A percentile compares a stretch with the other conserved stretches of the same genome.
Conservation (phyloP, 2,329 filamentous ascomycete species). For the Fusarium sp. region DNA sequence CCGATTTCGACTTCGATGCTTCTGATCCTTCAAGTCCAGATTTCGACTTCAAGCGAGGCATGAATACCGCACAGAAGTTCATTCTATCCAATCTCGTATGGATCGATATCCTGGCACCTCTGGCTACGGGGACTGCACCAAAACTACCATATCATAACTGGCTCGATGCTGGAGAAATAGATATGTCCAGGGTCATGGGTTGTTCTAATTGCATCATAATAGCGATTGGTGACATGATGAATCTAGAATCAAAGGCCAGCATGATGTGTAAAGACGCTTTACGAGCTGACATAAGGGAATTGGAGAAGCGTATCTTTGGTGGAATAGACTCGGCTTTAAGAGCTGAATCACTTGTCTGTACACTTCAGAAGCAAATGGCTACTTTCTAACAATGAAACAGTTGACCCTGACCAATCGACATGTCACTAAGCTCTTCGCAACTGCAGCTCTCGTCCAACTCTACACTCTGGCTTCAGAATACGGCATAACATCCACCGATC, state of each 20-base stretch:
- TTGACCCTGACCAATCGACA: too few relatives aligned
- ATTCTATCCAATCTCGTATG: slow-evolving; percentile 36
- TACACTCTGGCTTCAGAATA: slow-evolving; percentile 5
- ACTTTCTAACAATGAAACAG: too few relatives aligned
- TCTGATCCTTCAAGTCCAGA: slow-evolving; percentile 9
- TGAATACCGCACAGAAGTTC: slow-evolving; percentile 38
- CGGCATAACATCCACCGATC: neutral
- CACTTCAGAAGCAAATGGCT: neutral
- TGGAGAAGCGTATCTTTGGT: neutral
- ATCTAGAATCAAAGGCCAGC: neutral
- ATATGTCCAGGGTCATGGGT: slow-evolving; percentile 40
- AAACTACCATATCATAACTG: slow-evolving; percentile 23
- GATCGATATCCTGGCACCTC: slow-evolving; percentile 37
- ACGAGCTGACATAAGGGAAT: neutral
- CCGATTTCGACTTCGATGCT: neutral
- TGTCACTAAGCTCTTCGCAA: slow-evolving; percentile 18
- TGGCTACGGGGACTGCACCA: slow-evolving; percentile 20
- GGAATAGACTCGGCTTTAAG: neutral
- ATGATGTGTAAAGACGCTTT: too few relatives aligned
- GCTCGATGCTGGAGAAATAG: slow-evolving; percentile 16
- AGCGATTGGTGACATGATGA: slow-evolving; percentile 31
- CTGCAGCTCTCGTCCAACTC: slow-evolving; percentile 32
- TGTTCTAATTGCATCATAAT: slow-evolving; percentile 38
- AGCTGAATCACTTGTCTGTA: neutral
- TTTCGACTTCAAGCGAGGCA: slow-evolving; percentile 19